Conservation (phyloP, 2,329 filamentous ascomycete species). For the Neonectria hederae region DNA sequence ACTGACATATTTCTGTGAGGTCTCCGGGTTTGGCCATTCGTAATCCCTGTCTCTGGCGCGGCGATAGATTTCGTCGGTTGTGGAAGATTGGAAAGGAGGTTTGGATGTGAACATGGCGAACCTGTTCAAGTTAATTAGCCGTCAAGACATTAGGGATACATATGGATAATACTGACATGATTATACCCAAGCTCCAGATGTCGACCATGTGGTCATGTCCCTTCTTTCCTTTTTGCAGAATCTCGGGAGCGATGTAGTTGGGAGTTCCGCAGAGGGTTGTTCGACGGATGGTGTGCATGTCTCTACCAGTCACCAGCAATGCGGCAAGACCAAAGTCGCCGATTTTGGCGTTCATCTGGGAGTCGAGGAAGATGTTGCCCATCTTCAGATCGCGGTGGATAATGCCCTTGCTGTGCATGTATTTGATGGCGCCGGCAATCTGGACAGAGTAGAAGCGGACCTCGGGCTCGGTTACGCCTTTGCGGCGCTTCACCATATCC, state of each 20-base stretch:
- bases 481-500: slow-evolving; percentile 95
- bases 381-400: slow-evolving; percentile 98
- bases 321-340: slow-evolving; percentile 97
- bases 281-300: slow-evolving; percentile 83
- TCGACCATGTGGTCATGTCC: slow-evolving; percentile 98
- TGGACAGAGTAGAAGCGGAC: slow-evolving; percentile 94
- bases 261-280: slow-evolving; percentile 97
- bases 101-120: slow-evolving; percentile 98
- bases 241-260: slow-evolving; percentile 98
- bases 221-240: slow-evolving; percentile 91
- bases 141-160: not conserved
- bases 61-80: slow-evolving; percentile 85
- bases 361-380: slow-evolving; percentile 95
- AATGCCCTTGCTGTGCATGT: slow-evolving; percentile 94
- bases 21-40: slow-evolving; percentile 77
- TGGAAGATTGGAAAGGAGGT: slow-evolving; percentile 93
- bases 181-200: slow-evolving; percentile 97
- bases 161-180: slow-evolving; percentile 71
- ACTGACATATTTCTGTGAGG: slow-evolving; percentile 75
- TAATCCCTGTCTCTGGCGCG: slow-evolving; percentile 77
- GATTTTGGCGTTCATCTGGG: slow-evolving; percentile 96
- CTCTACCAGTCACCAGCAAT: slow-evolving; percentile 87
- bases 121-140: slow-evolving; percentile 52
- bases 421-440: slow-evolving; percentile 96
- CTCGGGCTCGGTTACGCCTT: slow-evolving; percentile 90